Evolutionary conservation across 2,329 filamentous ascomycete genomes (phyloP), one percentile per base, ranked within the genome.

Genomic region (Fusarium nygamai): DNA sequence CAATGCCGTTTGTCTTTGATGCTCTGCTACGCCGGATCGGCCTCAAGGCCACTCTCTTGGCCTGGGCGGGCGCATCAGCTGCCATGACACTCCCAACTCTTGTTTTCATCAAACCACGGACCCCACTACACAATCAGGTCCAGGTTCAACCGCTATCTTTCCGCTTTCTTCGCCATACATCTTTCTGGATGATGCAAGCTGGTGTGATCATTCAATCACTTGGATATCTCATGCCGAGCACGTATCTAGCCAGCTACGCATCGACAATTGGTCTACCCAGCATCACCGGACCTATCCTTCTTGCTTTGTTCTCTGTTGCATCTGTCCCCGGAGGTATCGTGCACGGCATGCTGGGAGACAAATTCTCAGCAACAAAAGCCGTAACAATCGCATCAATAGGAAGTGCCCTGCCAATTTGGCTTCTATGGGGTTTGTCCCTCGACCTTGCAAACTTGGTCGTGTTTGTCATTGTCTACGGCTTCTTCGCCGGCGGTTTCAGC

Each of bases 401-500:
- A 14, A 89, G 90, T 0, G 85, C 87, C 0, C 60, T 90, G 4
- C 87, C 88, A 0, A 88, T 87, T 0, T 86, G 92, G 39, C 78
- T 91, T 13, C 83, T 92, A 22, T 92, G 91, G 91, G 91, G 90
- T 0, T 72, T 87, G 7, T 85, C 87, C 24, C 83, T 83, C 0
- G 85, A 85, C 12, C 81, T 90, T 29, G 84, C 85, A 7, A 82
- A 89, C 9, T 81, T 92, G 38, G 86, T 89, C 12, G 74, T 88
- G 17, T 92, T 92, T 77, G 88, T 89, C 11, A 79, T 91, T 20
- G 83, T 87, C 8, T 92, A 90, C 73, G 91, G 91, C 1, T 87
- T 92, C 75, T 92, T 92, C 48, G 90, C 90, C 0, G 88, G 90
- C 6, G 88, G 88, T 0, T 92, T 90, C 73, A 89, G 87, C 36